These are phyloP conservation scores for Draba incana DNA, from an alignment of 345 rosid genomes.

Conservation along the genomic window DNA sequence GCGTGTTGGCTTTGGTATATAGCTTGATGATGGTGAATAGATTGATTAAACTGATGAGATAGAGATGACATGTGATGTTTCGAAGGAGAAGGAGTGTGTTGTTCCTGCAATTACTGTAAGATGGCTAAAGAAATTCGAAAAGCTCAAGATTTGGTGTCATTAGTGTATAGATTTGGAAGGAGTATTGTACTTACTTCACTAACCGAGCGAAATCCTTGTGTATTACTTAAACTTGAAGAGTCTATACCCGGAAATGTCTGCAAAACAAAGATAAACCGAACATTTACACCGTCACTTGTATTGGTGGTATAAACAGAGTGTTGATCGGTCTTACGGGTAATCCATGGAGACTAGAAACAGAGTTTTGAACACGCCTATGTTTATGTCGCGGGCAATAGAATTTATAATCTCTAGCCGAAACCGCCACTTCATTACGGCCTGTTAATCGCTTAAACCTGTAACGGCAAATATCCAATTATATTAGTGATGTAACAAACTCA, in stretches of 20 bases:
- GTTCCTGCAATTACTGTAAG: constrained; percentile 48
- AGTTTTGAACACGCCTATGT: constrained; percentile 61
- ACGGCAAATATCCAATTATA: constrained; percentile 34
- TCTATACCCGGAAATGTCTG: constrained; percentile 64
- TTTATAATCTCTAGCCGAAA: constrained; percentile 77
- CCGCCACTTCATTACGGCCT: constrained; percentile 77
- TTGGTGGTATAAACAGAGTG: background rate
- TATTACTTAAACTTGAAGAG: constrained; percentile 54
- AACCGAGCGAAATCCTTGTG: constrained; percentile 67
- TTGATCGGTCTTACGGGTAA: constrained; percentile 61
- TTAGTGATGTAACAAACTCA: constrained; percentile 8
- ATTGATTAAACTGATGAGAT: constrained; percentile 74
- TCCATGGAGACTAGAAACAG: constrained; percentile 55
- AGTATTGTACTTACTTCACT: constrained; percentile 51
- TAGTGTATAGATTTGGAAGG: background rate
- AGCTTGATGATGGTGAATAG: constrained; percentile 67
- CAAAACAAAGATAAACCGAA: constrained; percentile 39
- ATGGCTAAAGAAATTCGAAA: background rate
- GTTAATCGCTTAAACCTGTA: constrained; percentile 84
- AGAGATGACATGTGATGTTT: constrained; percentile 70
- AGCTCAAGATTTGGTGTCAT: constrained; percentile 20
- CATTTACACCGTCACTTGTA: constrained; percentile 11
- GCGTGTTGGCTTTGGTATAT: constrained; percentile 62
- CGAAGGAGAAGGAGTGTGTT: constrained; percentile 49
- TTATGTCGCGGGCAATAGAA: constrained; percentile 94